Percentiles rank a stretch among this genome's conserved stretches.
Evolutionary conservation across 1,139 yeast species (phyloP).

Genomic region (Saccharomyces hybrid): DNA sequence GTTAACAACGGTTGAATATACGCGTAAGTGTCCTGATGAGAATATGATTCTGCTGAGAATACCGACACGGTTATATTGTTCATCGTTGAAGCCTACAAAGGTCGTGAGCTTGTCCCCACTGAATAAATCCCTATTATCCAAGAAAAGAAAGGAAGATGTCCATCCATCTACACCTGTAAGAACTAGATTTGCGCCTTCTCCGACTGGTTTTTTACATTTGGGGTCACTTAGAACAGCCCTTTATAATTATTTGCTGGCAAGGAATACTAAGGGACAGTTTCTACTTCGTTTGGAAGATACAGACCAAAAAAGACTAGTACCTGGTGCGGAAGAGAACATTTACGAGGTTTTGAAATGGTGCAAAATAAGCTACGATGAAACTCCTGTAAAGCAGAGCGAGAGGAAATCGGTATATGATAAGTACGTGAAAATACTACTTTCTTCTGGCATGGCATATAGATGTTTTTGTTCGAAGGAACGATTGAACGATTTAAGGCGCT

Average conservation of each 20-base stretch:
- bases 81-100: background rate
- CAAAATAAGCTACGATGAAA: constrained; percentile 70
- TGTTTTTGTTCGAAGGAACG: constrained; percentile 83
- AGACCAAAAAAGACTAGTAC: constrained; percentile 68
- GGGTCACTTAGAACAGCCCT: constrained; percentile 92
- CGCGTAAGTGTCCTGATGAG: no score
- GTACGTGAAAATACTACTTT: constrained; percentile 50
- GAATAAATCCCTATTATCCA: constrained; percentile 17
- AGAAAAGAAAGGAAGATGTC: constrained; percentile 24
- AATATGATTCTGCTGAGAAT: background rate
- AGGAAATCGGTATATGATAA: constrained; percentile 55
- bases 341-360: constrained; percentile 76
- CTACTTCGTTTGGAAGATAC: constrained; percentile 85
- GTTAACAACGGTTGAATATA: no score
- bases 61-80: background rate
- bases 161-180: constrained; percentile 59
- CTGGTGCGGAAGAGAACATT: constrained; percentile 77
- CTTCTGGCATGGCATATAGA: constrained; percentile 67
- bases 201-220: constrained; percentile 86
- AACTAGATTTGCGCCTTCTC: constrained; percentile 96
- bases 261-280: constrained; percentile 72
- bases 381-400: constrained; percentile 81
- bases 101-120: constrained; percentile 2
- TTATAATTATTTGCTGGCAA: constrained; percentile 79
- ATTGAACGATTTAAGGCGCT: constrained; percentile 53